These are phyloP conservation scores for Lactarius trivialis DNA, from an alignment of 768 basidiomycete genomes.

Conservation along the genomic window DNA sequence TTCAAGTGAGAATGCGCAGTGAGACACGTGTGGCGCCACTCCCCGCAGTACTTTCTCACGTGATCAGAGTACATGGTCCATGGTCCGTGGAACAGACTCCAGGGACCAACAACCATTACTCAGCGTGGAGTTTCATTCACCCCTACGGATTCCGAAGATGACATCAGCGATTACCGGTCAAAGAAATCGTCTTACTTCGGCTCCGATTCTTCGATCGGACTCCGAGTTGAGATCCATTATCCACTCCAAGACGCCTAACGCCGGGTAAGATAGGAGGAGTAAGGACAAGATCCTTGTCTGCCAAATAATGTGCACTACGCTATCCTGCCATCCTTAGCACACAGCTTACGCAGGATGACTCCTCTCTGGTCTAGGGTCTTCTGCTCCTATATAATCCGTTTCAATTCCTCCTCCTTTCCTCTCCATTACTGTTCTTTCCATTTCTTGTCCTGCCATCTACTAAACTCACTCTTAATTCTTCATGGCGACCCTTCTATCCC, in stretches of 20 bases:
- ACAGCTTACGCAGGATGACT: background rate
- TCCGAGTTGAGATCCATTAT: too few relatives aligned
- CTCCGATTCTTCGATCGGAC: too few relatives aligned
- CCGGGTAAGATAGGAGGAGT: background rate
- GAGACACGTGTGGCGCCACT: background rate
- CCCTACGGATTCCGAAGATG: background rate
- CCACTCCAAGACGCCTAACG: too few relatives aligned
- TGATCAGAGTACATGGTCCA: background rate
- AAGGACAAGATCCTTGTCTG: too few relatives aligned
- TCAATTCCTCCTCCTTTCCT: background rate
- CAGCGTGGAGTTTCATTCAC: background rate
- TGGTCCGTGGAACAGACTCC: background rate
- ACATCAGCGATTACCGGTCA: background rate
- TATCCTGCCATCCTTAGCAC: background rate
- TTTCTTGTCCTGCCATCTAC: background rate
- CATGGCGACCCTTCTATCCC: slow-evolving; percentile 15
- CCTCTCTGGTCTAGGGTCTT: slow-evolving; percentile 1
- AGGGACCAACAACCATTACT: background rate
- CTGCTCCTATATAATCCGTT: background rate
- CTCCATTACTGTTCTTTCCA: background rate
- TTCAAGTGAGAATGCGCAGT: background rate
- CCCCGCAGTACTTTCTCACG: background rate
- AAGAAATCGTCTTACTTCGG: too few relatives aligned
- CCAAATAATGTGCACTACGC: background rate
- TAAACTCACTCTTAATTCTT: background rate